Evolutionary conservation across 805 yeast genomes (phyloP).

Genomic region (Lachancea nothofagi): DNA sequence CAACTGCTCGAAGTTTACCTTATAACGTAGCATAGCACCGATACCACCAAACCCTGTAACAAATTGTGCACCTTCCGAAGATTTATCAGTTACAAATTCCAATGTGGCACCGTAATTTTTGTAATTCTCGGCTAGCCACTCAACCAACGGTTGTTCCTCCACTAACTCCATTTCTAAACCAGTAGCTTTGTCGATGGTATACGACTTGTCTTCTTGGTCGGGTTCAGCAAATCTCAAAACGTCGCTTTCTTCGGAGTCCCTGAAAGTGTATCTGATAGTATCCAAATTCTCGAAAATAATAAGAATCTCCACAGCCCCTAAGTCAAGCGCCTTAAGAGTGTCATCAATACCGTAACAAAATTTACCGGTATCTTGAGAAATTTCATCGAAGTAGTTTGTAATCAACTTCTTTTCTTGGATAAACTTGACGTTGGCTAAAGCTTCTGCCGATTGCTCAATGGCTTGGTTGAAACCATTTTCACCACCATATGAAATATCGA

Average conservation of each 20-base stretch:
- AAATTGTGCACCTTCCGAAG: slow-evolving; percentile 98
- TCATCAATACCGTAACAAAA: slow-evolving; percentile 97
- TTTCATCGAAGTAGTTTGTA: slow-evolving; percentile 90
- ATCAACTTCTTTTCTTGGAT: slow-evolving; percentile 97
- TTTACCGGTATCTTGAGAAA: slow-evolving; percentile 94
- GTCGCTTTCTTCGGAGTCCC: slow-evolving; percentile 75
- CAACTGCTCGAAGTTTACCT: slow-evolving; percentile 94
- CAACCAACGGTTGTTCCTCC: slow-evolving; percentile 79
- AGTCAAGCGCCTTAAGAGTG: slow-evolving; percentile 90
- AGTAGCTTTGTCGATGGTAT: slow-evolving; percentile 72
- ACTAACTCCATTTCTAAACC: slow-evolving; percentile 90
- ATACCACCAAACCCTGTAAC: slow-evolving; percentile 98
- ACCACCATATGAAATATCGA: slow-evolving; percentile 98
- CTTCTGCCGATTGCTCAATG: slow-evolving; percentile 94
- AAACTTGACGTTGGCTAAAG: slow-evolving; percentile 93
- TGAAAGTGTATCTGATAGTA: slow-evolving; percentile 74
- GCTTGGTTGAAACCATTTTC: slow-evolving; percentile 99
- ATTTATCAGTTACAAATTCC: slow-evolving; percentile 94
- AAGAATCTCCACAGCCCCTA: slow-evolving; percentile 90
- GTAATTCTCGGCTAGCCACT: slow-evolving; percentile 98
- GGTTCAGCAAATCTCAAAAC: slow-evolving; percentile 70
- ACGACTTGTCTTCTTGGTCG: slow-evolving; percentile 65
- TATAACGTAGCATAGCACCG: slow-evolving; percentile 93
- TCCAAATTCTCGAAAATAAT: slow-evolving; percentile 92
- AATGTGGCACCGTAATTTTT: slow-evolving; percentile 89